phyloP scores from a whole-genome alignment of 2,329 filamentous ascomycete species.

The Alternaria brassicae region DNA sequence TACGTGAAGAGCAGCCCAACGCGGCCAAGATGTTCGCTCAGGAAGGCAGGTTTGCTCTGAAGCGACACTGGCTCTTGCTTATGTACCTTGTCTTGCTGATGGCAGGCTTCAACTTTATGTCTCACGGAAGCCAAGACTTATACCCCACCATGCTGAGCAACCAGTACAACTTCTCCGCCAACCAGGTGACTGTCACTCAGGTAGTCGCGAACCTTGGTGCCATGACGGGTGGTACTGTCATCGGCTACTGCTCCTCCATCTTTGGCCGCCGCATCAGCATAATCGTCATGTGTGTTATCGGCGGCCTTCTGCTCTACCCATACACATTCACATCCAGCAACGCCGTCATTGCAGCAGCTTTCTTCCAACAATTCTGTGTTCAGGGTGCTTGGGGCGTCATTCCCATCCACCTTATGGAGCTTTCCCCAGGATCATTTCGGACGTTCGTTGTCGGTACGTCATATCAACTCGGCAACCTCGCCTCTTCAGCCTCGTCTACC shows the following conservation, averaged over 20 bases:
- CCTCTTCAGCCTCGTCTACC: constrained; percentile 71
- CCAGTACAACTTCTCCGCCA: constrained; percentile 61
- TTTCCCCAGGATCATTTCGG: constrained; percentile 74
- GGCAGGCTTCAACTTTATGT: constrained; percentile 94
- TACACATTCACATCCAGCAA: constrained; percentile 74
- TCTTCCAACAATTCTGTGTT: constrained; percentile 71
- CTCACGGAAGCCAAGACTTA: constrained; percentile 74
- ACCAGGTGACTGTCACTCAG: constrained; percentile 58
- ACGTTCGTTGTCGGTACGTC: constrained; percentile 77
- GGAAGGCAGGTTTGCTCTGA: constrained; percentile 80
- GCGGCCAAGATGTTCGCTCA: constrained; percentile 72
- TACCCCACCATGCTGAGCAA: constrained; percentile 68
- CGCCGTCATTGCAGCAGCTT: constrained; percentile 77
- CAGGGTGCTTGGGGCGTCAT: constrained; percentile 56
- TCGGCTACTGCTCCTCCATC: constrained; percentile 56
- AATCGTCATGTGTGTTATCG: constrained; percentile 62
- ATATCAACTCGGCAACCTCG: constrained; percentile 81
- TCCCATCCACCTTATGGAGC: constrained; percentile 76
- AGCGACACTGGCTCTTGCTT: constrained; percentile 80
- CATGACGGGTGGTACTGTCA: constrained; percentile 55
- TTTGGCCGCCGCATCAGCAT: constrained; percentile 58
- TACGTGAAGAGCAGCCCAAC: constrained; percentile 66
- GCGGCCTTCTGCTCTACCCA: constrained; percentile 81
- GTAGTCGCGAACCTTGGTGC: constrained; percentile 60
- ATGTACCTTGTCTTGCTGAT: constrained; percentile 84